Evolutionary conservation across 2,329 filamentous ascomycete genomes (phyloP), one percentile per base, ranked within the genome.

Genomic region (Fonsecaea pedrosoi): DNA sequence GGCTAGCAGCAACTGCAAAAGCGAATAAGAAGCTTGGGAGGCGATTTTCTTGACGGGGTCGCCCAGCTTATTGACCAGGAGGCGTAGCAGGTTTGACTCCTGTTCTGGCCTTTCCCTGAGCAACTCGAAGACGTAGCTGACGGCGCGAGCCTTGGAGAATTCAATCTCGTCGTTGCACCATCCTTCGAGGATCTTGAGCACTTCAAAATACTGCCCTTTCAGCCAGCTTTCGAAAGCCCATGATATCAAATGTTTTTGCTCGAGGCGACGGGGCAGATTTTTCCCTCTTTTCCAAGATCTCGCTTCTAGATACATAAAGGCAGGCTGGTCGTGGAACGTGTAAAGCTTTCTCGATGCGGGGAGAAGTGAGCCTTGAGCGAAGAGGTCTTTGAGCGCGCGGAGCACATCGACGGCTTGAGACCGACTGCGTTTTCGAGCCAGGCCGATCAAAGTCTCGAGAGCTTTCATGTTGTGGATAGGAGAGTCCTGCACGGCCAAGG

Each of bases 141-240:
- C 85, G 3, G 94, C 91, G 71, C 92, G 89, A 57, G 90, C 91
- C 68, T 96, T 89, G 48, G 96, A 93, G 79, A 94, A 98, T 75
- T 96, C 92, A 62, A 99, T 91, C 80, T 98, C 95, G 73, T 99
- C 95, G 63, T 91, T 92, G 77, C 92, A 96, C 92, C 95, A 97
- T 12, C 87, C 85, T 78, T 99, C 95, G 15, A 99, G 84, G 54
- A 96, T 87, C 79, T 97, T 94, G 65, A 99, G 86, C 72, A 98
- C 87, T 73, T 94, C 92, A 78, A 98, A 99, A 78, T 96, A 99
- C 40, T 90, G 89, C 66, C 90, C 89, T 82, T 99, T 99, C 65
- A 99, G 82, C 90, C 94, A 97, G 77, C 97, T 92, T 78, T 99
- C 95, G 72, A 91, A 99, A 0, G 89, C 89, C 94, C 94, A 99